A percentile compares a stretch with the other conserved stretches of the same genome.
Conservation (phyloP, 2,329 filamentous ascomycete genomes). For the Diaporthe amygdali region DNA sequence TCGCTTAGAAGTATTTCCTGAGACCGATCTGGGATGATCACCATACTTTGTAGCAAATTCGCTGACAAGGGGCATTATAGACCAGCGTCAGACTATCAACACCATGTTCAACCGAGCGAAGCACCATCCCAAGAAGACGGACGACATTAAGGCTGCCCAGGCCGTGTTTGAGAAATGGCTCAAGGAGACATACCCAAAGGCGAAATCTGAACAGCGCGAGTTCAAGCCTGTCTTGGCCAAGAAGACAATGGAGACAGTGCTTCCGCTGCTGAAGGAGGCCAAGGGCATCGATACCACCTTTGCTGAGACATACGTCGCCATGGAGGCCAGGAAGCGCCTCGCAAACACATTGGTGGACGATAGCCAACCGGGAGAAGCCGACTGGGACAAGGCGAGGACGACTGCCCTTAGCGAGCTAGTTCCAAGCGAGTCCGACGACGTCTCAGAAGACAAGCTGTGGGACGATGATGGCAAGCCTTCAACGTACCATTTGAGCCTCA, state of each 20-base stretch:
- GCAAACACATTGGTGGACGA: slow-evolving; percentile 24
- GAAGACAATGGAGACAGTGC: slow-evolving; percentile 19
- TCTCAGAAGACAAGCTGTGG: slow-evolving; percentile 17
- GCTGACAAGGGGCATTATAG: not conserved
- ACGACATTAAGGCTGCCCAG: slow-evolving; percentile 24
- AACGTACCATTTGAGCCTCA: slow-evolving; percentile 20
- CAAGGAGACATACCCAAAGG: slow-evolving; percentile 20
- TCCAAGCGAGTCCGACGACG: not conserved
- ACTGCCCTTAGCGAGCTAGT: slow-evolving; percentile 21
- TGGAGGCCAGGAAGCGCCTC: slow-evolving; percentile 23
- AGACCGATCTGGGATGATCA: not conserved
- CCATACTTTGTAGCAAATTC: not conserved
- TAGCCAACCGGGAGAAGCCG: slow-evolving; percentile 17
- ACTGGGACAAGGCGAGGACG: slow-evolving; percentile 23
- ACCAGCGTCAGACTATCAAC: slow-evolving; percentile 26
- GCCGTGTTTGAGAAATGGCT: slow-evolving; percentile 23
- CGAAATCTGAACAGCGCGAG: slow-evolving; percentile 19
- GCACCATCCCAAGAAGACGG: slow-evolving; percentile 25
- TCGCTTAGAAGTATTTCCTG: not conserved
- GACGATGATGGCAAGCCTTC: slow-evolving; percentile 17
- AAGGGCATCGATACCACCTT: slow-evolving; percentile 22
- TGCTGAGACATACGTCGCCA: slow-evolving; percentile 21
- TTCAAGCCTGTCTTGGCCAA: slow-evolving; percentile 24
- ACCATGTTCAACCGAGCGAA: slow-evolving; percentile 27
- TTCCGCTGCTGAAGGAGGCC: slow-evolving; percentile 16